A percentile compares a stretch with the other conserved stretches of the same genome.
Conservation (phyloP, 2,329 filamentous ascomycete species). For the Pseudogymnoascus sp. region DNA sequence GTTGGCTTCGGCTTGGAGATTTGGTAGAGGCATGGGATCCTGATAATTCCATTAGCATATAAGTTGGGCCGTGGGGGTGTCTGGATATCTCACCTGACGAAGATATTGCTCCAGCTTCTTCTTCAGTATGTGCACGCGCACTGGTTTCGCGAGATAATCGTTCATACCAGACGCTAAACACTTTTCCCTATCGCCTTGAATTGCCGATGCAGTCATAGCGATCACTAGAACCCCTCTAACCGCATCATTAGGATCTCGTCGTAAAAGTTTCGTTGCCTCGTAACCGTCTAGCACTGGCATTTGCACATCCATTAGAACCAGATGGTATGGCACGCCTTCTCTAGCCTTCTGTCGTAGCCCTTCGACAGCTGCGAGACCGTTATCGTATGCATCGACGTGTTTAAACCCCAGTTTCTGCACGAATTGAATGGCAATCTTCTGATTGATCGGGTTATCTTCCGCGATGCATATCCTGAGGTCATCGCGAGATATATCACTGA, state of each 20-base stretch:
- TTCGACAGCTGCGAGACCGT: conserved; percentile 81
- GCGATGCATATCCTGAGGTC: conserved; percentile 85
- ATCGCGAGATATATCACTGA: conserved; percentile 66
- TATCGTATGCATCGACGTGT: conserved; percentile 76
- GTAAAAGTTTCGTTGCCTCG: conserved; percentile 76
- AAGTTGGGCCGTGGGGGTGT: not conserved
- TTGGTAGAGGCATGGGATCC: conserved; percentile 19
- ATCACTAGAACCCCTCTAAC: conserved; percentile 86
- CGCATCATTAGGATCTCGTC: conserved; percentile 64
- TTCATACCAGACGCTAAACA: conserved; percentile 97
- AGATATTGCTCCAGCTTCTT: conserved; percentile 69
- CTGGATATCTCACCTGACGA: conserved; percentile 20
- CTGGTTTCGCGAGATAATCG: conserved; percentile 91
- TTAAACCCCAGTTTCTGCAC: conserved; percentile 77
- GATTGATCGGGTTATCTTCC: conserved; percentile 91
- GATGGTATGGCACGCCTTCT: conserved; percentile 72
- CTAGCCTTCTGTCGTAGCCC: conserved; percentile 66
- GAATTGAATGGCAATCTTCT: conserved; percentile 88
- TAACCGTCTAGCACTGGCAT: conserved; percentile 94
- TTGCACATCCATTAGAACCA: conserved; percentile 92
- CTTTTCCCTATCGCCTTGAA: conserved; percentile 89
- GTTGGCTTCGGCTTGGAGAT: conserved; percentile 22
- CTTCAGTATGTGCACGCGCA: conserved; percentile 80
- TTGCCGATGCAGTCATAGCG: conserved; percentile 93
- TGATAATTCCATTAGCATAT: not conserved